phyloP scores from a whole-genome alignment of 192 early-diverging fungal genomes.

The Backusella mclennaniae region DNA sequence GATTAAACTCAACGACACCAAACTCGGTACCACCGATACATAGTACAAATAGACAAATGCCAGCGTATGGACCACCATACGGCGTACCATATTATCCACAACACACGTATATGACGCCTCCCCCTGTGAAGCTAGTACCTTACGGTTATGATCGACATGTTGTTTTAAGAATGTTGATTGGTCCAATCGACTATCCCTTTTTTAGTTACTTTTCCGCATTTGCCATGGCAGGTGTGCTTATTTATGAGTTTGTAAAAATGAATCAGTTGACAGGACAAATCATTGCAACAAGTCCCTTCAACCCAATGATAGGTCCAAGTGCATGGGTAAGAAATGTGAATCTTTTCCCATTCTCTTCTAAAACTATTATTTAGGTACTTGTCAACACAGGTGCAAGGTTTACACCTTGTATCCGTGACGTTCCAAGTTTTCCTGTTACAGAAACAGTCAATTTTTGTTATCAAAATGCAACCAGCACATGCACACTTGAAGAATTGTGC shows the following conservation, averaged over 20 bases:
- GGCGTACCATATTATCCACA: not conserved
- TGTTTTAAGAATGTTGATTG: slow-evolving; percentile 11
- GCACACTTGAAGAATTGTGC: slow-evolving; percentile 61
- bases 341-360: too few species aligned
- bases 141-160: not conserved
- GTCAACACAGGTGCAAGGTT: slow-evolving; percentile 76
- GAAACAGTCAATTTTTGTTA: slow-evolving; percentile 22
- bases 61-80: not conserved
- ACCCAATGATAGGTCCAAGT: slow-evolving; percentile 80
- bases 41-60: not conserved
- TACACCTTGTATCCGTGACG: slow-evolving; percentile 74
- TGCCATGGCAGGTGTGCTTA: slow-evolving; percentile 43
- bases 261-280: slow-evolving; percentile 54
- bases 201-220: slow-evolving; percentile 49
- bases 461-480: slow-evolving; percentile 20
- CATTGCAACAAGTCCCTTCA: slow-evolving; percentile 69
- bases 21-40: not conserved
- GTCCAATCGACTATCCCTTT: slow-evolving; percentile 36
- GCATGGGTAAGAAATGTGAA: slow-evolving; percentile 36
- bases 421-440: slow-evolving; percentile 25
- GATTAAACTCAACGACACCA: not conserved
- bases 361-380: slow-evolving; percentile 37
- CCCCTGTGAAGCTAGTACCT: not conserved
- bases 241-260: slow-evolving; percentile 58
- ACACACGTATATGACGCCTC: not conserved